Conservation (phyloP, 345 rosid genomes). For the Dipteronia dyeriana region DNA sequence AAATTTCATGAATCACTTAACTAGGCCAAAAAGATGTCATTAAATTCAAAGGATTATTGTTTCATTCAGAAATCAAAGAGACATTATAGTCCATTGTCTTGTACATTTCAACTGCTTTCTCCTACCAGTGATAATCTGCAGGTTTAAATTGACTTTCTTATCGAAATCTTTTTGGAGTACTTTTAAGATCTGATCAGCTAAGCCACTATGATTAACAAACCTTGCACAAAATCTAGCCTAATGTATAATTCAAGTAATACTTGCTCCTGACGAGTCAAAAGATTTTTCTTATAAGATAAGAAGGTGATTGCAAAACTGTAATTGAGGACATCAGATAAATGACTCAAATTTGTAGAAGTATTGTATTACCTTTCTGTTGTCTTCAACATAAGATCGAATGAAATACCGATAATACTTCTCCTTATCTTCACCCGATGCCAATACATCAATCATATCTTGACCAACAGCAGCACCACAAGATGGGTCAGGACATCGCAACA, state of each 20-base stretch:
- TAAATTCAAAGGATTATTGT: background rate
- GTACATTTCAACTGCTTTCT: background rate
- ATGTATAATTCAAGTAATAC: background rate
- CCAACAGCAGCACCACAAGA: conserved; percentile 71
- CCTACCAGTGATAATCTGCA: background rate
- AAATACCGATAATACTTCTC: conserved; percentile 61
- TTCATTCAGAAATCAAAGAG: background rate
- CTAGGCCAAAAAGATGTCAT: background rate
- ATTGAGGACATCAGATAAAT: background rate
- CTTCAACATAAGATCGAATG: conserved; percentile 75
- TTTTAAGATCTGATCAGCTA: background rate
- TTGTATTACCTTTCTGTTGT: conserved; percentile 62
- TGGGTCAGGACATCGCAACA: conserved; percentile 77
- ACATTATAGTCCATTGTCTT: background rate
- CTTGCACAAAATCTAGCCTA: background rate
- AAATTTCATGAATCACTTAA: background rate
- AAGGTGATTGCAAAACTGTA: background rate
- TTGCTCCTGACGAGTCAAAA: background rate
- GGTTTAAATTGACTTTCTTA: background rate
- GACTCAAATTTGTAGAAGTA: background rate
- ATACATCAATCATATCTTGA: conserved; percentile 60
- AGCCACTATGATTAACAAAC: conserved; percentile 5
- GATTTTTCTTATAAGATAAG: background rate
- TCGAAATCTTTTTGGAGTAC: background rate
- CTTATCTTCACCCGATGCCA: conserved; percentile 57